Percentiles rank a stretch among this genome's conserved stretches.
Conservation (phyloP, 2,329 filamentous ascomycete species). For the Apiospora saccharicola region DNA sequence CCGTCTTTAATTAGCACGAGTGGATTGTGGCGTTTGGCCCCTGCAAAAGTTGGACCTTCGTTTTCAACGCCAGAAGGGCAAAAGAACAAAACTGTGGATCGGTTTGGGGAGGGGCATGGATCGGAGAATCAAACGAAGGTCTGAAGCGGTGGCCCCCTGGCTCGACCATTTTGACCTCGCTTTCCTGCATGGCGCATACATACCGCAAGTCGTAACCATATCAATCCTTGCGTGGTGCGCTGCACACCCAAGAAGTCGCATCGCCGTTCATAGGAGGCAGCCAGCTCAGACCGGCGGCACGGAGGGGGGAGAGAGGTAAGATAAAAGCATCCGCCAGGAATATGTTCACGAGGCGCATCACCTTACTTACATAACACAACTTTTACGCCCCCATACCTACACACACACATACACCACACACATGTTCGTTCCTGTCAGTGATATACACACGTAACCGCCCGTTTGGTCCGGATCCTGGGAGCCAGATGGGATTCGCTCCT, state of each 20-base stretch:
- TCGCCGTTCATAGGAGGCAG: background rate
- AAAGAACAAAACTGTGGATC: slow-evolving; percentile 22
- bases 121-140: slow-evolving; percentile 22
- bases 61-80: slow-evolving; percentile 22
- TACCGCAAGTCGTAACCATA: slow-evolving; percentile 18
- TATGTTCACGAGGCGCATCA: background rate
- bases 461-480: slow-evolving; percentile 18
- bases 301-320: background rate
- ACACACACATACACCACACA: background rate
- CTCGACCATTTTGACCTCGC: background rate
- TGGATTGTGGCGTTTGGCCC: slow-evolving; percentile 16
- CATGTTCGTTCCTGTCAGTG: background rate
- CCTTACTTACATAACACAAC: background rate
- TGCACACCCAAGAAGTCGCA: slow-evolving; percentile 9
- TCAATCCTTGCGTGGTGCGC: slow-evolving; percentile 10
- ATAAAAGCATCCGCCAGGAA: slow-evolving; percentile 18
- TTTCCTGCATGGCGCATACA: slow-evolving; percentile 12
- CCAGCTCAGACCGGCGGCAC: background rate
- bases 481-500: slow-evolving; percentile 13
- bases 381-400: background rate
- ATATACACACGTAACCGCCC: background rate
- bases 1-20: slow-evolving; percentile 22
- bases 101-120: slow-evolving; percentile 19
- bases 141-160: background rate
- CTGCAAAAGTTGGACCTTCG: slow-evolving; percentile 1